Evolutionary conservation across 441 rosid species (phyloP).

Genomic region (Croton setiger): DNA sequence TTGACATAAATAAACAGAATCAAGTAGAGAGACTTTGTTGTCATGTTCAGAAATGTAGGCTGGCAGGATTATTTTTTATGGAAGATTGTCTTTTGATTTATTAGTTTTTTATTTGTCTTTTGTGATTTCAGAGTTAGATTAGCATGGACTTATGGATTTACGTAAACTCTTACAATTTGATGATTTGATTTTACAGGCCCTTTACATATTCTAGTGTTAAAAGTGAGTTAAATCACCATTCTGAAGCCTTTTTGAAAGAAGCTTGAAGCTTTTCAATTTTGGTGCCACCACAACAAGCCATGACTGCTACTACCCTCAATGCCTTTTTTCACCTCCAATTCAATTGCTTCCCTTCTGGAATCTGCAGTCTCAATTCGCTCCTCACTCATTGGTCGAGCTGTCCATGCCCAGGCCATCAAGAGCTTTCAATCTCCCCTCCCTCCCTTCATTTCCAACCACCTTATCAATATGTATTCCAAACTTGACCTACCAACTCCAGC

Average conservation of each 20-base stretch:
- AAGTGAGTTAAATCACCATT: too few relatives aligned
- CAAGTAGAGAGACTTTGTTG: too few relatives aligned
- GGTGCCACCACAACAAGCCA: conserved; percentile 20
- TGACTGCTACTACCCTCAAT: conserved; percentile 33
- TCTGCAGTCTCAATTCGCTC: conserved; percentile 50
- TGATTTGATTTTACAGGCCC: too few relatives aligned
- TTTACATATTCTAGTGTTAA: conserved; percentile 33
- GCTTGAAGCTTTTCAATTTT: conserved; percentile 1
- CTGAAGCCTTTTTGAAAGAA: not conserved
- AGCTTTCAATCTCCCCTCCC: conserved; percentile 45
- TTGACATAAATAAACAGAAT: too few relatives aligned
- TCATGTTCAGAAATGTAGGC: too few relatives aligned
- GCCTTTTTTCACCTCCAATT: conserved; percentile 41
- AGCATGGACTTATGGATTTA: too few relatives aligned
- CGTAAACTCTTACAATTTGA: too few relatives aligned
- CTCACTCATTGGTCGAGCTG: conserved; percentile 49
- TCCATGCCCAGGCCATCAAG: conserved; percentile 58
- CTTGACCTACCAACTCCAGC: conserved; percentile 60
- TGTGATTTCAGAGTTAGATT: too few relatives aligned
- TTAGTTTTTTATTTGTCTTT: too few relatives aligned
- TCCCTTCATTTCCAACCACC: conserved; percentile 52
- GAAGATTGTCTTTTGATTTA: too few relatives aligned
- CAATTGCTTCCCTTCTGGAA: conserved; percentile 45
- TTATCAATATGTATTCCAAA: conserved; percentile 73
- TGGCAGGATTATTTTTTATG: too few relatives aligned